Percentiles rank a stretch among this genome's conserved stretches.
phyloP scores from a whole-genome alignment of 2,329 filamentous ascomycete species.

The Pyrenophora teres region DNA sequence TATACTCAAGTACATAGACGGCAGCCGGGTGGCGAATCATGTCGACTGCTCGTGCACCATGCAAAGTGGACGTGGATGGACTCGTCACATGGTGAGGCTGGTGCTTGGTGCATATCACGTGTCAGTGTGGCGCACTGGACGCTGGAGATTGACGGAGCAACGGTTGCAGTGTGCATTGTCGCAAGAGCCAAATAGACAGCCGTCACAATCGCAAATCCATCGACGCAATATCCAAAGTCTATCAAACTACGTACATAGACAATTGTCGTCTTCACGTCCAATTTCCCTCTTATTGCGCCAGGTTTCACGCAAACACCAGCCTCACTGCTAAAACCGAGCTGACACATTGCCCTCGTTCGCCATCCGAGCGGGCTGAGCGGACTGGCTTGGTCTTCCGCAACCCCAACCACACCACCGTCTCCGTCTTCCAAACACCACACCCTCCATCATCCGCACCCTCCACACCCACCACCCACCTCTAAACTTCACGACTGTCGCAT shows the following conservation, averaged over 20 bases:
- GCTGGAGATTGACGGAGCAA: slow-evolving; percentile 5
- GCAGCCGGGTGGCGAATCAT: neutral
- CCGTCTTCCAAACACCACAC: slow-evolving; percentile 31
- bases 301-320: slow-evolving; percentile 35
- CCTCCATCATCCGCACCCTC: slow-evolving; percentile 26
- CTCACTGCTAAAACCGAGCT: slow-evolving; percentile 39
- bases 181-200: slow-evolving; percentile 12
- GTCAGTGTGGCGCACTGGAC: slow-evolving; percentile 15
- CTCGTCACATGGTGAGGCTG: slow-evolving; percentile 3
- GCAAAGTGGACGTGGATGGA: neutral
- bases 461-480: slow-evolving; percentile 15
- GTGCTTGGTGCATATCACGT: slow-evolving; percentile 21
- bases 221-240: slow-evolving; percentile 5
- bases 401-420: slow-evolving; percentile 24
- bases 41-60: neutral
- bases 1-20: neutral
- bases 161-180: slow-evolving; percentile 10
- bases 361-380: slow-evolving; percentile 24
- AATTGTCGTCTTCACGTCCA: slow-evolving; percentile 2
- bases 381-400: slow-evolving; percentile 12
- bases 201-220: slow-evolving; percentile 6
- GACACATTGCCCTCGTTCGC: slow-evolving; percentile 31
- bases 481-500: slow-evolving; percentile 26
- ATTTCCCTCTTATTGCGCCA: slow-evolving; percentile 22
- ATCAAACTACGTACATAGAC: slow-evolving; percentile 2